Percentiles rank a stretch among this genome's conserved stretches.
Conservation (phyloP, 192 early-diverging fungal species). For the Backusella tuberculispora region DNA sequence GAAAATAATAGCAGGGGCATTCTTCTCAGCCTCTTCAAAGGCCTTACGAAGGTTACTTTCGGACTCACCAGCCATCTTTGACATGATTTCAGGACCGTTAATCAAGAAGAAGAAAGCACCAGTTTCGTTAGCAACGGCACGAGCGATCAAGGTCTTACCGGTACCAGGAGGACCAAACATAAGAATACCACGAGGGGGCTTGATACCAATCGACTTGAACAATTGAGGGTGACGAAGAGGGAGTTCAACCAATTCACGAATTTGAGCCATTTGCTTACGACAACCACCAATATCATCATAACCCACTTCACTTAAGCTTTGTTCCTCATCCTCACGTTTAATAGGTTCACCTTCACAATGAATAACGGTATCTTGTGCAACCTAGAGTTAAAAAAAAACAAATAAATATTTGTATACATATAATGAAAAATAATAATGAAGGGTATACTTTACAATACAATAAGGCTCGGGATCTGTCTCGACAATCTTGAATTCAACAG, state of each 20-base stretch:
- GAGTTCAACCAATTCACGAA: slow-evolving; percentile 97
- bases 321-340: slow-evolving; percentile 98
- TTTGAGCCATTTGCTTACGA: slow-evolving; percentile 99
- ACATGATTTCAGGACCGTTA: slow-evolving; percentile 99
- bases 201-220: slow-evolving; percentile 99
- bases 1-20: slow-evolving; percentile 95
- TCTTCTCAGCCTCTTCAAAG: slow-evolving; percentile 99
- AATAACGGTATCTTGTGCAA: slow-evolving; percentile 97
- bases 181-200: slow-evolving; percentile 96
- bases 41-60: slow-evolving; percentile 98
- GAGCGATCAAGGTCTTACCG: slow-evolving; percentile 97
- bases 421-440: background rate
- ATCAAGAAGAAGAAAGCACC: slow-evolving; percentile 99
- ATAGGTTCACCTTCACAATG: slow-evolving; percentile 98
- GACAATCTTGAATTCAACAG: slow-evolving; percentile 99
- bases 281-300: slow-evolving; percentile 99
- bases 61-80: slow-evolving; percentile 99
- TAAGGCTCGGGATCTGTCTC: slow-evolving; percentile 94
- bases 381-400: slow-evolving; percentile 48
- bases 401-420: background rate
- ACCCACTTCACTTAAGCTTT: slow-evolving; percentile 89
- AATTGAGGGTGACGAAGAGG: slow-evolving; percentile 99
- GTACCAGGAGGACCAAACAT: slow-evolving; percentile 99
- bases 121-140: slow-evolving; percentile 98
- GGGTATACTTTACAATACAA: slow-evolving; percentile 80